A percentile compares a stretch with the other conserved stretches of the same genome.
phyloP scores from a whole-genome alignment of 805 yeast genomes.

The Candida wancherniae region DNA sequence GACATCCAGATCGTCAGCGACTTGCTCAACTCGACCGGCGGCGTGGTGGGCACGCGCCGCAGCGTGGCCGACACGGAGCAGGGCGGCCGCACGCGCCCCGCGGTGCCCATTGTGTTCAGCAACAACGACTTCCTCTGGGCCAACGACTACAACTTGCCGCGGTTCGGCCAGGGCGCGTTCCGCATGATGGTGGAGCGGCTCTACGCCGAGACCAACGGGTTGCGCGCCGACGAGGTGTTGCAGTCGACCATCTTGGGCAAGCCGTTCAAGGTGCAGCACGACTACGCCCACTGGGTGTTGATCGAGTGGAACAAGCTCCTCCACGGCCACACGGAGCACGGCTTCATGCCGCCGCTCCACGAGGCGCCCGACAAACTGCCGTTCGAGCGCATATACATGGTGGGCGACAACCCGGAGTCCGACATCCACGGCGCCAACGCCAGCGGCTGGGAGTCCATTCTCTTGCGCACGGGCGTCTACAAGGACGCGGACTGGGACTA shows the following conservation, averaged over 20 bases:
- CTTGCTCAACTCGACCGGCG: conserved; percentile 57
- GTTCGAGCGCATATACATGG: conserved; percentile 74
- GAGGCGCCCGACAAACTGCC: conserved; percentile 28
- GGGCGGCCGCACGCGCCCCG: conserved; percentile 32
- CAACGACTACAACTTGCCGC: conserved; percentile 67
- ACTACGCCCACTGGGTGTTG: conserved; percentile 72
- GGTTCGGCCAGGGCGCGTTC: conserved; percentile 92
- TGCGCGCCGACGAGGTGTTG: conserved; percentile 30
- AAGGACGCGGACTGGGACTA: conserved; percentile 48
- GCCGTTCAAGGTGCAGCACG: conserved; percentile 74
- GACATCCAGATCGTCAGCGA: conserved; percentile 78
- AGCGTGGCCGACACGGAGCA: conserved; percentile 5
- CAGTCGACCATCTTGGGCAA: conserved; percentile 68
- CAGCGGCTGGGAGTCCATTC: conserved; percentile 84
- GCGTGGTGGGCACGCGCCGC: conserved; percentile 60
- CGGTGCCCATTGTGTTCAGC: conserved; percentile 71
- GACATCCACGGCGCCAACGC: conserved; percentile 87
- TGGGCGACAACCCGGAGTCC: conserved; percentile 93
- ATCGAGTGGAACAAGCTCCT: conserved; percentile 48
- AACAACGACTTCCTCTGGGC: conserved; percentile 88
- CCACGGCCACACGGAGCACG: conserved; percentile 16
- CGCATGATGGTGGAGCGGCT: conserved; percentile 58
- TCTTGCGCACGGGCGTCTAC: conserved; percentile 87
- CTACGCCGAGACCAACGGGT: conserved; percentile 51
- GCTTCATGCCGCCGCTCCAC: conserved; percentile 41